Evolutionary conservation across 2,329 filamentous ascomycete species (phyloP), one percentile per base, ranked within the genome.

Genomic region (Aspergillus ustus): DNA sequence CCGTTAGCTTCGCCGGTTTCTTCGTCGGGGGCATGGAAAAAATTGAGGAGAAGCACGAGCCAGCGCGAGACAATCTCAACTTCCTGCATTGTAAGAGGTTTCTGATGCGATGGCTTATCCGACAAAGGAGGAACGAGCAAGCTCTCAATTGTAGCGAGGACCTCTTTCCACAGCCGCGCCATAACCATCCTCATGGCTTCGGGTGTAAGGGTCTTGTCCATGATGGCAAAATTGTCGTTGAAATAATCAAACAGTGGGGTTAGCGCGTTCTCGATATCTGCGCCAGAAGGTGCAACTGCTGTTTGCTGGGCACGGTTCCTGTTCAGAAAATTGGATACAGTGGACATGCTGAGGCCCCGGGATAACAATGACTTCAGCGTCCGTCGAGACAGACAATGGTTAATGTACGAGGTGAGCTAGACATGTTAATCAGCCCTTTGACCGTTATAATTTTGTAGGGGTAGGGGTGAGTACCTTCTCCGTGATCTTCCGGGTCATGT

Each of bases 111-210:
- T 4, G 90, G 91, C 74, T 99, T 99, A 75, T 99, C 95, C 7
- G 93, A 97, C 9, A 99, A 82, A 7, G 95, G 95, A 19, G 95
- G 95, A 3, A 99, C 94, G 44, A 99, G 85, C 19, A 99, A 83
- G 43, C 87, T 86, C 78, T 99, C 95, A 66, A 98, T 91, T 0
- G 94, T 96, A 69, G 93, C 89, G 17, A 99, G 84, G 0, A 97
- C 93, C 76, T 99, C 95, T 78, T 99, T 99, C 95, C 95, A 99
- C 6, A 99, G 81, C 49, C 95, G 88, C 22, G 93, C 96, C 95
- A 99, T 99, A 70, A 99, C 95, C 74, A 95, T 93, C 69, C 93
- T 88, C 94, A 99, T 97, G n/a, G 95, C 96, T 60, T 92, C 89
- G 61, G 93, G 90, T 1, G 95, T 98, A 60, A 99, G 82, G 0